phyloP scores from a whole-genome alignment of 208 protist genomes.

The Vickermania ingenoplastis region DNA sequence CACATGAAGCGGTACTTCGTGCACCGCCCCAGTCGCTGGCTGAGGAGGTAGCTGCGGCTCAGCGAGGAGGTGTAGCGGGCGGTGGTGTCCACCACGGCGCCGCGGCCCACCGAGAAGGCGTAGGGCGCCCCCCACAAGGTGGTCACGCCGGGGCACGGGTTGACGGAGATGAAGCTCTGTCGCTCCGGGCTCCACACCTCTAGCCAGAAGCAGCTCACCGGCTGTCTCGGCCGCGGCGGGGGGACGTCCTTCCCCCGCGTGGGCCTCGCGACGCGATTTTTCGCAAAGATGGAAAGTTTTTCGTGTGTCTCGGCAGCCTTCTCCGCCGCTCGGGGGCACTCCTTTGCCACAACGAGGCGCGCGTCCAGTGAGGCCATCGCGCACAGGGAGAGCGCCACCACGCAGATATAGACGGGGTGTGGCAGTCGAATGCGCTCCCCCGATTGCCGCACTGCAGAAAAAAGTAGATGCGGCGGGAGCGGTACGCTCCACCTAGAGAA shows the following conservation, averaged over 20 bases:
- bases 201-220: slow-evolving; percentile 76
- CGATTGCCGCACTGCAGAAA: slow-evolving; percentile 3
- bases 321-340: slow-evolving; percentile 1
- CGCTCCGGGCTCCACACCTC: slow-evolving; percentile 82
- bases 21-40: slow-evolving; percentile 43
- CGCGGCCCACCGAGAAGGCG: slow-evolving; percentile 62
- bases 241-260: slow-evolving; percentile 7
- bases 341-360: slow-evolving; percentile 28
- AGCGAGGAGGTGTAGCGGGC: slow-evolving; percentile 79
- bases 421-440: slow-evolving; percentile 2
- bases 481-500: slow-evolving; percentile 15
- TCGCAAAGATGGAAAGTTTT: slow-evolving; percentile 42
- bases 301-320: slow-evolving; percentile 5
- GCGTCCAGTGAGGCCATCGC: slow-evolving; percentile 27
- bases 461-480: slow-evolving; percentile 9
- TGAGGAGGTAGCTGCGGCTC: slow-evolving; percentile 47
- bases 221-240: slow-evolving; percentile 36
- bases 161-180: slow-evolving; percentile 73
- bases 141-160: slow-evolving; percentile 57
- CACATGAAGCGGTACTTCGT: slow-evolving; percentile 68
- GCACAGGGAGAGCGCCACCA: background rate
- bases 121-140: slow-evolving; percentile 81
- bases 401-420: slow-evolving; percentile 17
- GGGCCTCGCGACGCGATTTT: too few relatives aligned
- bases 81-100: slow-evolving; percentile 63